Percentiles rank a stretch among this genome's conserved stretches.
Evolutionary conservation across 176 grass and related monocot genomes (phyloP).

Genomic region (Oryza punctata): DNA sequence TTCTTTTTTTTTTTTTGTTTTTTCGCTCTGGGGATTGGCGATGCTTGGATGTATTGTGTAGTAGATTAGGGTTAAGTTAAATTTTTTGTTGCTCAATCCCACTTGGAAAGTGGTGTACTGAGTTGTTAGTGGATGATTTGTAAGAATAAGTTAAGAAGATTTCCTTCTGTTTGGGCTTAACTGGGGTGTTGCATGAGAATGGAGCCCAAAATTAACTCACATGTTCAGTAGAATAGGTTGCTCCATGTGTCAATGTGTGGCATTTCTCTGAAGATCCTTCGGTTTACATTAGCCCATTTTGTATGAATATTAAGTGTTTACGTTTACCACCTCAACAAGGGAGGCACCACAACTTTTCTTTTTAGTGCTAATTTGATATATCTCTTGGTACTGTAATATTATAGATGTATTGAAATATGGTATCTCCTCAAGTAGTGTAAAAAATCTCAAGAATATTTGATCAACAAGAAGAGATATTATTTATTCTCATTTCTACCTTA

Average conservation of each 20-base stretch:
- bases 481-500: not conserved
- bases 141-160: constrained; percentile 7
- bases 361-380: no score
- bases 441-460: no score
- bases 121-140: constrained; percentile 4
- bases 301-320: not conserved
- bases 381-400: no score
- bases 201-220: not conserved
- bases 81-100: not conserved
- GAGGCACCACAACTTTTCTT: no score
- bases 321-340: no score
- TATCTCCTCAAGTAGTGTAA: no score
- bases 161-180: not conserved
- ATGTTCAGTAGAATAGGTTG: not conserved
- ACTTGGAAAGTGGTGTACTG: not conserved
- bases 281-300: not conserved
- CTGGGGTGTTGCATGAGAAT: constrained; percentile 1
- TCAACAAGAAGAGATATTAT: no score
- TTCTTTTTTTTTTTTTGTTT: not conserved
- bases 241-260: not conserved
- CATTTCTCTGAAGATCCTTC: not conserved
- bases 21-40: not conserved
- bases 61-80: constrained; percentile 26
- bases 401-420: no score
- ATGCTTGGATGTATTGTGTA: not conserved